Conservation (phyloP, 2,329 filamentous ascomycete species). For the Nakataea oryzae region DNA sequence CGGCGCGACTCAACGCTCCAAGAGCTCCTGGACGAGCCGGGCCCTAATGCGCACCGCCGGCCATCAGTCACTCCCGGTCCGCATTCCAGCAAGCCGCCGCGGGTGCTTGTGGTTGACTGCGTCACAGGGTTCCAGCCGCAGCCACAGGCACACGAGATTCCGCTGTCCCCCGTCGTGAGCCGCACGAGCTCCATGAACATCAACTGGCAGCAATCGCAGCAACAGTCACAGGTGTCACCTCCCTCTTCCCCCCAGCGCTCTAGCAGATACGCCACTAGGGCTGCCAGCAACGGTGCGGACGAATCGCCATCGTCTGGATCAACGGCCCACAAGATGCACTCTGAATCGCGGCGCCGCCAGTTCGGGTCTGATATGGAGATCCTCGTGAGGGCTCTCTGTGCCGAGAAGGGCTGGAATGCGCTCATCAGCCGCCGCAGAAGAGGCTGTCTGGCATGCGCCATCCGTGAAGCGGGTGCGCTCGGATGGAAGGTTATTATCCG, state of each 20-base stretch:
- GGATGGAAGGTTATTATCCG: slow-evolving; percentile 59
- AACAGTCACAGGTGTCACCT: slow-evolving; percentile 5
- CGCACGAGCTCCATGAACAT: slow-evolving; percentile 15
- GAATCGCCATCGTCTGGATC: slow-evolving; percentile 16
- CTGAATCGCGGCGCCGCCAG: slow-evolving; percentile 44
- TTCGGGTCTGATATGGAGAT: slow-evolving; percentile 59
- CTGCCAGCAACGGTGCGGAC: background rate
- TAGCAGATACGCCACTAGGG: background rate
- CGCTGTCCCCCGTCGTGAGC: slow-evolving; percentile 36
- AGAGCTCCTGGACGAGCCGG: slow-evolving; percentile 25
- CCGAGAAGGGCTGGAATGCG: slow-evolving; percentile 64
- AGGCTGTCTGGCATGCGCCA: slow-evolving; percentile 63
- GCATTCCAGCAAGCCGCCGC: slow-evolving; percentile 17
- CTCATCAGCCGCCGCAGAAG: slow-evolving; percentile 56
- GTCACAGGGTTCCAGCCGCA: slow-evolving; percentile 42
- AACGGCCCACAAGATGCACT: slow-evolving; percentile 40
- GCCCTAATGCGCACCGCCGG: slow-evolving; percentile 15
- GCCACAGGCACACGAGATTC: slow-evolving; percentile 31
- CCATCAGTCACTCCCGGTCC: slow-evolving; percentile 17
- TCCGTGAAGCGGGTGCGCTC: slow-evolving; percentile 63
- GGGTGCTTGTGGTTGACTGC: slow-evolving; percentile 53
- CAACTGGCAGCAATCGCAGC: slow-evolving; percentile 9
- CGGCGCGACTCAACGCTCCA: slow-evolving; percentile 34
- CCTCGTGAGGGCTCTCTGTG: slow-evolving; percentile 61
- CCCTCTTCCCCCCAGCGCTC: background rate